Evolutionary conservation across 2,329 filamentous ascomycete species (phyloP).

Genomic region (Aspergillus puulaauensis): DNA sequence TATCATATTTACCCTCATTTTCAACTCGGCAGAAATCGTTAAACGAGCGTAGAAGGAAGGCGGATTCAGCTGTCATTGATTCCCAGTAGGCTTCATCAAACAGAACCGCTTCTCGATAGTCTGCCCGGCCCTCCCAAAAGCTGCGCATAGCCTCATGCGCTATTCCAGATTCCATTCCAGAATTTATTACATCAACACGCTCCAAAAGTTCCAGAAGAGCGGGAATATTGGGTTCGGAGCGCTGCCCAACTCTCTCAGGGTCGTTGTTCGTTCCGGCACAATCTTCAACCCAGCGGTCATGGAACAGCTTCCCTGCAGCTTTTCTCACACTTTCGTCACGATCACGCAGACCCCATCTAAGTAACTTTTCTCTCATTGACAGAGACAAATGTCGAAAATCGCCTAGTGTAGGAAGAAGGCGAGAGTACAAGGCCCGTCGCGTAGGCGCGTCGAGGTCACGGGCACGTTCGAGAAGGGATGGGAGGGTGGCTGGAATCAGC

Average conservation of each 20-base stretch:
- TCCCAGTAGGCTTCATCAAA: constrained; percentile 50
- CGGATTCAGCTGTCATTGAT: constrained; percentile 68
- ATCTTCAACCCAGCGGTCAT: constrained; percentile 96
- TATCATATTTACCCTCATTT: constrained; percentile 71
- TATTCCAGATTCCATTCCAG: constrained; percentile 84
- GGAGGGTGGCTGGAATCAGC: constrained; percentile 75
- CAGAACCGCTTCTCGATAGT: constrained; percentile 47
- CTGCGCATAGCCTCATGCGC: constrained; percentile 91
- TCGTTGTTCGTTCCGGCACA: constrained; percentile 70
- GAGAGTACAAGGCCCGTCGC: constrained; percentile 80
- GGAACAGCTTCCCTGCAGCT: constrained; percentile 84
- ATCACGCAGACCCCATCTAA: constrained; percentile 92
- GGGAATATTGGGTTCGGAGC: constrained; percentile 70
- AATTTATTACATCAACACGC: constrained; percentile 89
- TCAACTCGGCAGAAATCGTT: constrained; percentile 86
- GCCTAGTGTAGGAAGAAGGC: constrained; percentile 80
- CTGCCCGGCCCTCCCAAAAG: constrained; percentile 89
- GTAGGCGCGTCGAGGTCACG: constrained; percentile 85
- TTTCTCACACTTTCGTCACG: constrained; percentile 93
- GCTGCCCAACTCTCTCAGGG: constrained; percentile 50
- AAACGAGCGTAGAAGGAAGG: constrained; percentile 88
- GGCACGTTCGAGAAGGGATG: constrained; percentile 85
- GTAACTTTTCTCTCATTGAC: constrained; percentile 90
- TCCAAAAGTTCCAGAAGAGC: constrained; percentile 87
- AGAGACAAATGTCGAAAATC: constrained; percentile 93